phyloP scores from a whole-genome alignment of 2,329 filamentous ascomycete genomes.

The Tothia fuscella region DNA sequence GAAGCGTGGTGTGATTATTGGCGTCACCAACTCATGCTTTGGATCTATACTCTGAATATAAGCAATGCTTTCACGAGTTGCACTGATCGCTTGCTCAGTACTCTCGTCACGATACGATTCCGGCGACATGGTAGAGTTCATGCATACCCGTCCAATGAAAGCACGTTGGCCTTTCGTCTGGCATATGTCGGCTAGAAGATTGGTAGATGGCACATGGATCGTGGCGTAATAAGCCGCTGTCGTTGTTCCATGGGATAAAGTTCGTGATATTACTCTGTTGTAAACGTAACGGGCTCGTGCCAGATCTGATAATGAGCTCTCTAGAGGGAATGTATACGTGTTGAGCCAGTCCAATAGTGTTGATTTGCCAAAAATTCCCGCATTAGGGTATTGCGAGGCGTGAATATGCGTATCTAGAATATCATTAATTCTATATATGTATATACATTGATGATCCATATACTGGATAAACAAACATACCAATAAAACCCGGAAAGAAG shows the following conservation, averaged over 20 bases:
- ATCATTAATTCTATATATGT: background rate
- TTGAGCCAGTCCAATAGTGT: slow-evolving; percentile 90
- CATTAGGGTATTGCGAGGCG: slow-evolving; percentile 88
- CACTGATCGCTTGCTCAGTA: slow-evolving; percentile 46
- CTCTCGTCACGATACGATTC: slow-evolving; percentile 68
- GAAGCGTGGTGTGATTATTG: slow-evolving; percentile 65
- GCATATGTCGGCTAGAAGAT: slow-evolving; percentile 77
- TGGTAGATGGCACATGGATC: slow-evolving; percentile 76
- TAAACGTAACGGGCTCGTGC: slow-evolving; percentile 60
- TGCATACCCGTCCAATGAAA: slow-evolving; percentile 87
- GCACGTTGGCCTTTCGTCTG: slow-evolving; percentile 71
- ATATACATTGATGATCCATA: background rate
- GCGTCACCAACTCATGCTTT: slow-evolving; percentile 49
- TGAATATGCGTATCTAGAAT: slow-evolving; percentile 81
- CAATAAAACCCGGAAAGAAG: slow-evolving; percentile 76
- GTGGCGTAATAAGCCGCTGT: slow-evolving; percentile 94
- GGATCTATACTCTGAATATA: slow-evolving; percentile 61
- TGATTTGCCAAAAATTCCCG: slow-evolving; percentile 83
- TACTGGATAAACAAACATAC: slow-evolving; percentile 32
- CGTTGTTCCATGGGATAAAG: slow-evolving; percentile 81
- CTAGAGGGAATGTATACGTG: slow-evolving; percentile 89
- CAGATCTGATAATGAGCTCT: slow-evolving; percentile 58
- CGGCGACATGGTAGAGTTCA: slow-evolving; percentile 64
- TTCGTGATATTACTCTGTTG: slow-evolving; percentile 62
- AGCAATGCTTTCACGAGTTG: slow-evolving; percentile 29